These are phyloP conservation scores for Fusarium keratoplasticum DNA, from an alignment of 2,329 filamentous ascomycete species.

Conservation along the genomic window DNA sequence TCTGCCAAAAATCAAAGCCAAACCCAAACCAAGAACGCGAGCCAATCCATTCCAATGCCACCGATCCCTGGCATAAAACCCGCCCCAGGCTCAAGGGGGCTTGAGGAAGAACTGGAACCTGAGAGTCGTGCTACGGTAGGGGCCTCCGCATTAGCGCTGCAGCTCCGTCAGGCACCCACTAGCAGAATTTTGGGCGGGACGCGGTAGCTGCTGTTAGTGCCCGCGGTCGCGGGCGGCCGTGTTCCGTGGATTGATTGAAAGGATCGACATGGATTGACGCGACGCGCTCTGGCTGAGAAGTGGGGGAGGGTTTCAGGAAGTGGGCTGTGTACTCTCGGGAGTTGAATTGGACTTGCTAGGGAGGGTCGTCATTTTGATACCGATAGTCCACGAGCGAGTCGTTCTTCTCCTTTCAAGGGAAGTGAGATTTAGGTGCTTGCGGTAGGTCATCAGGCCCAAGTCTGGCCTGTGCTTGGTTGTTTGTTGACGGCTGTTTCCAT, in stretches of 20 bases:
- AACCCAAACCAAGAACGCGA: slow-evolving; percentile 15
- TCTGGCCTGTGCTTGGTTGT: slow-evolving; percentile 35
- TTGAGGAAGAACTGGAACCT: neutral
- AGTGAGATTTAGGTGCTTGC: neutral
- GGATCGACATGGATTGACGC: slow-evolving; percentile 5
- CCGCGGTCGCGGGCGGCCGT: slow-evolving; percentile 3
- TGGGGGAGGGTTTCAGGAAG: slow-evolving; percentile 19
- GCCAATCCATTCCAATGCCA: slow-evolving; percentile 31
- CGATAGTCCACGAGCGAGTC: neutral
- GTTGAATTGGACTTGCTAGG: neutral
- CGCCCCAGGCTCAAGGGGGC: neutral
- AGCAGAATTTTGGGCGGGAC: slow-evolving; percentile 15
- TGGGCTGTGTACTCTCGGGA: neutral
- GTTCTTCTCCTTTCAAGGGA: neutral
- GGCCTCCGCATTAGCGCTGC: slow-evolving; percentile 39
- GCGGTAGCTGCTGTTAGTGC: slow-evolving; percentile 34
- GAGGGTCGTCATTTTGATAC: neutral
- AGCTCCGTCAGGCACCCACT: slow-evolving; percentile 32
- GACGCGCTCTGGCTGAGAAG: slow-evolving; percentile 3
- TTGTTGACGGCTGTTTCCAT: slow-evolving; percentile 16
- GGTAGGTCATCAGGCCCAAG: neutral
- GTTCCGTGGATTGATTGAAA: neutral
- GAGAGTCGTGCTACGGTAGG: slow-evolving; percentile 2
- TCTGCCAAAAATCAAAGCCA: slow-evolving; percentile 12
- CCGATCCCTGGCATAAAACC: slow-evolving; percentile 22